Base-by-base conservation (phyloP, 768 basidiomycete genomes). In the Boletus sp. region DNA sequence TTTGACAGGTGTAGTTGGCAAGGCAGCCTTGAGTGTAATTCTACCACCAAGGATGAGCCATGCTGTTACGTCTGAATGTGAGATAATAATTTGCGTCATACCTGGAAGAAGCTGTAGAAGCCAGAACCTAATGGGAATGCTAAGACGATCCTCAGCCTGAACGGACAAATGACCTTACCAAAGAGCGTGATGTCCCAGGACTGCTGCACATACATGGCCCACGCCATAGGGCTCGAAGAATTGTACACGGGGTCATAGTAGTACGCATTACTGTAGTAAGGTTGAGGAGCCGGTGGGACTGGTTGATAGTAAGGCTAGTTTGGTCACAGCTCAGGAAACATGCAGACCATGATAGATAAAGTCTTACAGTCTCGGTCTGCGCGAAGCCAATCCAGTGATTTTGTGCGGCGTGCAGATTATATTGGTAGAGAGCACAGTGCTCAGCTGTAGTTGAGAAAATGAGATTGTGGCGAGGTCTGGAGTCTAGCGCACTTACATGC, bases 31-130 rank as follows among this genome's bases (percentile, higher is more conserved):
- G 73, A 7, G 58, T 67, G 61, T 77, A 80, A 61, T 78, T 76
- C 73, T 81, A 61, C 36, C 6, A 11, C 9, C 48, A 15, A n/a
- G 12, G 18, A 44, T 58, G 20, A 61, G 49, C 11, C 11, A 50
- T 58, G 45, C 8, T 18, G 28, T 54, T 42, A 35, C 10, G 24
- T 37, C 20, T 29, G 6, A 32, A 20, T 17, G 17, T 2, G 32
- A 32, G 7, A n/a, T n/a, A n/a, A 12, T 5, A 10, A 24, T 17
- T 28, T 7, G 18, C 12, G 9, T 53, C 64, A 50, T 63, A 76
- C 79, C 64, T 72, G 70, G 78, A 77, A 83, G 71, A 83, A 83
- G 64, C 75, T 79, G 69, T 83, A 83, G 47, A 80, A 68, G 1
- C 81, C 81, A 5, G 75, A 79, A 36, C 80, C 78, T 78, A 50